These are phyloP conservation scores for Coprinopsis sp. DNA, from an alignment of 768 basidiomycete genomes.

Conservation along the genomic window DNA sequence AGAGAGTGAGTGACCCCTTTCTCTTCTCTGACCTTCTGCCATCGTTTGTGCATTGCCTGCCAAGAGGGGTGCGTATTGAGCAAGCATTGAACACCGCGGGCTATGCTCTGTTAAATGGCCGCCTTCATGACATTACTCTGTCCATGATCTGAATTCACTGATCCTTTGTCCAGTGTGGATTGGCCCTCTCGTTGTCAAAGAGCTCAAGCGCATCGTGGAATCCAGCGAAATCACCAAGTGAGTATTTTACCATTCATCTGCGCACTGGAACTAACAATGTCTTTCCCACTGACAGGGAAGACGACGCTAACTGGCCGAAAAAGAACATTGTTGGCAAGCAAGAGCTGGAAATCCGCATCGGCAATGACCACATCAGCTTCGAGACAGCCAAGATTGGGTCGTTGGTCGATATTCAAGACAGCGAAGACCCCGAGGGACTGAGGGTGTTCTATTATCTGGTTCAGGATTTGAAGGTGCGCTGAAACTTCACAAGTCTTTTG, in stretches of 20 bases:
- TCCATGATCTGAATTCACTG: conserved; percentile 1
- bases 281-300: conserved; percentile 61
- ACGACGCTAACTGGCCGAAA: conserved; percentile 98
- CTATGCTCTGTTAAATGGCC: too few species aligned
- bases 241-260: conserved; percentile 17
- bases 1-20: conserved; percentile 70
- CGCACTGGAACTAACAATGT: not conserved
- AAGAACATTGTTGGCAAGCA: conserved; percentile 99
- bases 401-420: conserved; percentile 93
- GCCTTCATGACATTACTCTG: too few species aligned
- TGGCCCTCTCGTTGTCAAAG: conserved; percentile 86
- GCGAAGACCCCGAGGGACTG: conserved; percentile 94
- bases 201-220: conserved; percentile 91
- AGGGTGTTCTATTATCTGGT: conserved; percentile 98
- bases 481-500: not conserved
- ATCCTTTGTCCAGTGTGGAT: conserved; percentile 71
- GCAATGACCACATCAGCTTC: conserved; percentile 94
- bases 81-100: too few species aligned
- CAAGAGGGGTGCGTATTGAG: too few species aligned
- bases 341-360: conserved; percentile 91
- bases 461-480: conserved; percentile 87
- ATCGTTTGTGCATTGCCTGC: not conserved
- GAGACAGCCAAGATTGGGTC: conserved; percentile 99
- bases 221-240: conserved; percentile 94
- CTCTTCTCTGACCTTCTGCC: not conserved